Base-by-base conservation (phyloP, 176 grass and related monocot genomes). In the Aegilops bicornis region DNA sequence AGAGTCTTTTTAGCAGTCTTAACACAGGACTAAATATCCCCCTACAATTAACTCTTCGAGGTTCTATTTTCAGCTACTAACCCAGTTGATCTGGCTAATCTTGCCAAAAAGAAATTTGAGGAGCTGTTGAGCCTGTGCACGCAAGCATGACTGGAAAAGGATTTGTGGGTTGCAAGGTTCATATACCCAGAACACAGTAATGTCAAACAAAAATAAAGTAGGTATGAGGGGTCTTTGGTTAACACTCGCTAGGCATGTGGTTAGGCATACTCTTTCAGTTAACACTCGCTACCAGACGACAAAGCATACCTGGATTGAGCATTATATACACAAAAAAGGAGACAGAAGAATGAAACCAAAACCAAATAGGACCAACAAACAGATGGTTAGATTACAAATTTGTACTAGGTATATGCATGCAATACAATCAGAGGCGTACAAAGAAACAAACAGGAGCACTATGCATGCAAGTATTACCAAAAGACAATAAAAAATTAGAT, bases 131-230 rank as follows among this genome's bases (percentile, higher is more conserved):
- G 42, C 24, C 32, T 75, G 50, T 73, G 48, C 68, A 20, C 12
- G 3, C 2, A 47, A 77, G 22, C 12, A 10, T 10, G 9, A 31
- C 25, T 67, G 48, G 52, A 29, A 31, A 78, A 60, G 64, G 39
- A 79, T 79, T 40, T 39, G 22, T 50, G 22, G 27, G 32, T 22
- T 8, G 19, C 65, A 61, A 64, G 20, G 14, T 47, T 61, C 10
- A 48, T 47, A 76, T 85, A 37, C 7, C 83, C 16, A 81, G 42
- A 23, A 23, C 72, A 78, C 31, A 78, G 10, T 77, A 32, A 77
- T 31, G 31, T 30, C 45, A 75, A 75, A 50, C 2, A 1, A 77
- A 77, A 56, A 77, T 56, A 76, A 4, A 11, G 25, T 52, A 20
- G 47, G 74, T 5, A 56, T 17, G 12, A 75, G 42, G 42, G 42